Evolutionary conservation across 495 filamentous ascomycete species (phyloP).

Genomic region (Peziza echinospora): DNA sequence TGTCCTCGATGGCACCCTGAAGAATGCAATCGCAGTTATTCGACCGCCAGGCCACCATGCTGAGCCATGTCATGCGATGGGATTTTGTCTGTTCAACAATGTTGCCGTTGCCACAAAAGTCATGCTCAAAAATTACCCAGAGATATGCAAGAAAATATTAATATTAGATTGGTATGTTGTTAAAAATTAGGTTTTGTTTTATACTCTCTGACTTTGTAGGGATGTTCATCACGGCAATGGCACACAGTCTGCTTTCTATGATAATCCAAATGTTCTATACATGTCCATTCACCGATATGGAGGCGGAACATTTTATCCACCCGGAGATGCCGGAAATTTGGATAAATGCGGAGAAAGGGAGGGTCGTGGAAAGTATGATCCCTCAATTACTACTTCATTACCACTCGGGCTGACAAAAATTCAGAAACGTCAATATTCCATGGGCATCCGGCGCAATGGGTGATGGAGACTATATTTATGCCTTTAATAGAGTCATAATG

Average conservation of each 20-base stretch:
- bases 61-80: slow-evolving; percentile 61
- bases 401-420: slow-evolving; percentile 2
- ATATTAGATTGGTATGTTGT: slow-evolving; percentile 78
- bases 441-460: slow-evolving; percentile 88
- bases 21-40: slow-evolving; percentile 87
- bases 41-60: slow-evolving; percentile 91
- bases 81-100: slow-evolving; percentile 96
- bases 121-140: slow-evolving; percentile 53
- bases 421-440: slow-evolving; percentile 80
- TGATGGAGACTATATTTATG: slow-evolving; percentile 88
- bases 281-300: slow-evolving; percentile 86
- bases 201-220: not conserved
- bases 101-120: slow-evolving; percentile 73
- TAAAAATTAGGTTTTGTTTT: not conserved
- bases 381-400: not conserved
- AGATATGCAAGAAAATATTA: slow-evolving; percentile 62
- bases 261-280: slow-evolving; percentile 86
- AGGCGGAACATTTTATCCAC: slow-evolving; percentile 69
- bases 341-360: slow-evolving; percentile 50
- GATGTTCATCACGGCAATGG: slow-evolving; percentile 57
- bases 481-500: slow-evolving; percentile 95
- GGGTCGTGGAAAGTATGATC: slow-evolving; percentile 44
- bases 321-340: slow-evolving; percentile 48
- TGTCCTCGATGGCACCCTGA: slow-evolving; percentile 55
- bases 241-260: slow-evolving; percentile 87